Base-by-base conservation (phyloP, 768 basidiomycete species). In the Ramaria sp. region DNA sequence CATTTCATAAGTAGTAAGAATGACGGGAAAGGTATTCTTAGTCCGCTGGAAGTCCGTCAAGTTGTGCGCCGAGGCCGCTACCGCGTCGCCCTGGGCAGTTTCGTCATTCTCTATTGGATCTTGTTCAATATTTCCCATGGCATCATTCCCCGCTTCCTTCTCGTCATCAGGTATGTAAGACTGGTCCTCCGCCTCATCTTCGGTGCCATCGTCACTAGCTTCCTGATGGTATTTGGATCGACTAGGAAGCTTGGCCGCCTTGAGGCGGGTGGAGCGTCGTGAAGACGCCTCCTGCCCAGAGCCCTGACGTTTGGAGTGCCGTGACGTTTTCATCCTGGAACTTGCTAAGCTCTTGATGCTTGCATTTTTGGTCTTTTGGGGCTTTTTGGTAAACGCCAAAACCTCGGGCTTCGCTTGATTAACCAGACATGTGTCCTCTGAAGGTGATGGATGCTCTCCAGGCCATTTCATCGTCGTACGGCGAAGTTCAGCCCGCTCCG, bases 1-100 rank as follows among this genome's bases (percentile, higher is more conserved):
- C 67, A 97, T 88, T 67, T 98, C 89, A 68, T 92, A 95, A 1
- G 91, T 96, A 4, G 94, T 96, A 17, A 95, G 67, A 19, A 72
- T 64, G 24, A 69, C 60, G 31, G 66, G 68, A 60, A 65, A 65
- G 6, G 37, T 59, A 22, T 51, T 48, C 7, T 37, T 37, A 37
- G 9, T 9, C 34, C 10, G 34, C 34, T 9, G 34, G 34, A 10
- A 37, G 49, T 12, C 39, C 34, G n/a, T 52, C 34, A 12, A 38
- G 42, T 43, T 9, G 58, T 19, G 9, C 42, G 13, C 34, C 13
- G 1, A 2, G 13, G 9, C 41, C 12, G 15, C 37, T 11, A 3
- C 22, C 5, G 4, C 57, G 42, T 50, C 33, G 10, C 22, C 37
- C 11, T 50, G 27, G 15, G 13, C 33, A 6, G 17, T 27, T 38